Percentiles rank a stretch among this genome's conserved stretches.
These are phyloP conservation scores for Kluyveromyces siamensis DNA, from an alignment of 805 yeast species.

Conservation along the genomic window DNA sequence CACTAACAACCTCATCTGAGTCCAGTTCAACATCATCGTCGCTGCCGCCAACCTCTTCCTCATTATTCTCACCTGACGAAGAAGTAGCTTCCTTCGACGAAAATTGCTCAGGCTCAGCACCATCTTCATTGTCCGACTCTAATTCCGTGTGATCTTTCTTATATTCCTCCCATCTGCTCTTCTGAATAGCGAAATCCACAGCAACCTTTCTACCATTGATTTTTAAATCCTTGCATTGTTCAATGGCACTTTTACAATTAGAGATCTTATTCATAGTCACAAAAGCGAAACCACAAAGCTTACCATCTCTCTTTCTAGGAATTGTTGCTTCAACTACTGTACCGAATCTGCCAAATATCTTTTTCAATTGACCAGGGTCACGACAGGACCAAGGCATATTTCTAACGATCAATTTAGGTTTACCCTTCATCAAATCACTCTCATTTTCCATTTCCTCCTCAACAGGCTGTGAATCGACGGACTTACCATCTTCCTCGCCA, in stretches of 20 bases:
- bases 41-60: constrained; percentile 27
- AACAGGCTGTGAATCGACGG: constrained; percentile 2
- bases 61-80: constrained; percentile 28
- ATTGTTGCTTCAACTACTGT: constrained; percentile 81
- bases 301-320: constrained; percentile 81
- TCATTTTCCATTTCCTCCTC: constrained; percentile 27
- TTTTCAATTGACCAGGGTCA: constrained; percentile 61
- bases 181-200: constrained; percentile 88
- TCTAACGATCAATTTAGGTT: constrained; percentile 79
- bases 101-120: constrained; percentile 31
- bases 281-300: constrained; percentile 91
- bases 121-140: constrained; percentile 32
- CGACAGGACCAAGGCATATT: constrained; percentile 95
- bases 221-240: constrained; percentile 62
- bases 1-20: constrained; percentile 21
- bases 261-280: constrained; percentile 76
- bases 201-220: constrained; percentile 88
- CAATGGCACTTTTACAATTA: constrained; percentile 75
- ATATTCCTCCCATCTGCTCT: constrained; percentile 66
- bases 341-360: constrained; percentile 68
- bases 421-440: constrained; percentile 53
- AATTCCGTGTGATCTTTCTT: constrained; percentile 38
- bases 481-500: constrained; percentile 6
- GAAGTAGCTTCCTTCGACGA: constrained; percentile 18
- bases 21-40: constrained; percentile 27